Conservation (phyloP, 2,329 filamentous ascomycete species). For the Drechslera avenae region DNA sequence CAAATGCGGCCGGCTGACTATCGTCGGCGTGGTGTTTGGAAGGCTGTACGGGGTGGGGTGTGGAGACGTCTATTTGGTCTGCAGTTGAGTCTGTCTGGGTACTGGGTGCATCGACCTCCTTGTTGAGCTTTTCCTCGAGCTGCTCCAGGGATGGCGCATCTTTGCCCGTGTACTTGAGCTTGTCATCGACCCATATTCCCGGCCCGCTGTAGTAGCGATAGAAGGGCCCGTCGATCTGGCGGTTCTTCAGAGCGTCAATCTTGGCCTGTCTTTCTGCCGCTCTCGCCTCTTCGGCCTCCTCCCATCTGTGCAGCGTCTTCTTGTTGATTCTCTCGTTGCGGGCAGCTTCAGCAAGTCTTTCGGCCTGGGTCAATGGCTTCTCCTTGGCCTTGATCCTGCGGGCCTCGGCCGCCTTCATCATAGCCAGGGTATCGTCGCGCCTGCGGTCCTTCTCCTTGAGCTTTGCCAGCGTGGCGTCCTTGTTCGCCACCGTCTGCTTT, state of each 20-base stretch:
- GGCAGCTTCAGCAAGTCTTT: conserved; percentile 81
- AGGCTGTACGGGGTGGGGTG: conserved; percentile 2
- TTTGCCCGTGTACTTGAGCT: conserved; percentile 70
- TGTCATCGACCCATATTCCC: conserved; percentile 78
- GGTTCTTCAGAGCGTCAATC: conserved; percentile 84
- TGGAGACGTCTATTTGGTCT: conserved; percentile 6
- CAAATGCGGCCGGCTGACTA: conserved; percentile 5
- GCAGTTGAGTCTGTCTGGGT: conserved; percentile 7
- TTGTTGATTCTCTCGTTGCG: conserved; percentile 83
- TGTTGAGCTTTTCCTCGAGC: conserved; percentile 46
- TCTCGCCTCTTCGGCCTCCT: conserved; percentile 86
- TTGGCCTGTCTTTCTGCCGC: conserved; percentile 82
- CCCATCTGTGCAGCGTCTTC: conserved; percentile 91
- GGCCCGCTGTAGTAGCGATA: conserved; percentile 94
- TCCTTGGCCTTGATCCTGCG: conserved; percentile 75
- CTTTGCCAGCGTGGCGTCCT: conserved; percentile 65
- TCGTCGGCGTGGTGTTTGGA: not conserved
- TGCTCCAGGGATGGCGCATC: conserved; percentile 44
- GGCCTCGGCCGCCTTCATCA: conserved; percentile 66
- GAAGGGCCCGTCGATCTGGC: conserved; percentile 85
- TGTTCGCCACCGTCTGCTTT: conserved; percentile 66
- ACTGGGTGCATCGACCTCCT: conserved; percentile 24
- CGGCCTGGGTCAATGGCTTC: conserved; percentile 82
- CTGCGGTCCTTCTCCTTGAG: conserved; percentile 74
- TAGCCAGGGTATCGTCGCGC: conserved; percentile 70